A percentile compares a stretch with the other conserved stretches of the same genome.
Evolutionary conservation across 2,329 filamentous ascomycete genomes (phyloP).

Genomic region (Cladosporium sp.): DNA sequence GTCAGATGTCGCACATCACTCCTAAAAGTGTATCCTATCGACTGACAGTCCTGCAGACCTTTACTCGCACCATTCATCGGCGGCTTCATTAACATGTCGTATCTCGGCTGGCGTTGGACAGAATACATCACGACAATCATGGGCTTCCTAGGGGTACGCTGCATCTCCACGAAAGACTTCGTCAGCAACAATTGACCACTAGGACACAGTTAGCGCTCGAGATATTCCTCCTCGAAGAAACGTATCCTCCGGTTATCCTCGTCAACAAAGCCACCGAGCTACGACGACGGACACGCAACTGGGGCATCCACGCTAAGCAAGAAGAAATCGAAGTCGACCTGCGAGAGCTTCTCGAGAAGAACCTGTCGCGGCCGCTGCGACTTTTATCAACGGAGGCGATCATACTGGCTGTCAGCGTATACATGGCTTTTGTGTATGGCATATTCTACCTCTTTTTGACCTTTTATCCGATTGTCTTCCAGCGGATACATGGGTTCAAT

Average conservation of each 20-base stretch:
- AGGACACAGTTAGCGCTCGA: constrained; percentile 20
- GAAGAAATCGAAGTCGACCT: constrained; percentile 41
- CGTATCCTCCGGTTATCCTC: constrained; percentile 43
- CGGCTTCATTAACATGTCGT: constrained; percentile 40
- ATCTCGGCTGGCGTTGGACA: constrained; percentile 49
- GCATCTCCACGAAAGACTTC: not conserved
- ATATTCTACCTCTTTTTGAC: constrained; percentile 49
- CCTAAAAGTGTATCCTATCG: no score
- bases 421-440: constrained; percentile 45
- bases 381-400: constrained; percentile 52
- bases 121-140: constrained; percentile 47
- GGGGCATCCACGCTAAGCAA: constrained; percentile 42
- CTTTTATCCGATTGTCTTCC: constrained; percentile 48
- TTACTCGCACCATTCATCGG: constrained; percentile 48
- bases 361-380: constrained; percentile 41
- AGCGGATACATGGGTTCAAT: constrained; percentile 43
- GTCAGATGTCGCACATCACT: not conserved
- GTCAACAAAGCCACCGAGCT: constrained; percentile 42
- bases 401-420: constrained; percentile 43
- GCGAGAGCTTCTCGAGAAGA: constrained; percentile 42
- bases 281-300: constrained; percentile 41
- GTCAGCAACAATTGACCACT: not conserved
- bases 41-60: constrained; percentile 31
- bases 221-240: constrained; percentile 43
- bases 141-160: constrained; percentile 35